These are phyloP conservation scores for Alternaria sp. DNA, from an alignment of 2,329 filamentous ascomycete genomes.

Conservation along the genomic window DNA sequence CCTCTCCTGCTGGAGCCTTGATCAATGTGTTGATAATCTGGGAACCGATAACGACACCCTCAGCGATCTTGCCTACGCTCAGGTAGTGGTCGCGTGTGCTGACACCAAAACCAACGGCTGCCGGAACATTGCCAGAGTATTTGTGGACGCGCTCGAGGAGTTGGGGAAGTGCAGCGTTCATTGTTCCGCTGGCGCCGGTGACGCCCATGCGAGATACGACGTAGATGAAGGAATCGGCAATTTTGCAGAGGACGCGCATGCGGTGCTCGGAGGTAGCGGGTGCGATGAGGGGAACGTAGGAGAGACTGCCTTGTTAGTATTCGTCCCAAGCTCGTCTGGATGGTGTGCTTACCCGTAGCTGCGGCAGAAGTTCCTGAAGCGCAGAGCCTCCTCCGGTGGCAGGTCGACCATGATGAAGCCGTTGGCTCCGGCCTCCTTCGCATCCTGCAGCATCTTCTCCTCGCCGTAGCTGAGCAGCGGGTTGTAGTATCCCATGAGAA, in stretches of 20 bases:
- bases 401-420: slow-evolving; percentile 97
- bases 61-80: slow-evolving; percentile 80
- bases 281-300: slow-evolving; percentile 96
- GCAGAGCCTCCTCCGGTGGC: slow-evolving; percentile 92
- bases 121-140: slow-evolving; percentile 88
- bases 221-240: slow-evolving; percentile 98
- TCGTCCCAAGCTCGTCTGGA: background rate
- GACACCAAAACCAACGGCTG: slow-evolving; percentile 93
- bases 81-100: slow-evolving; percentile 94
- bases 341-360: slow-evolving; percentile 68
- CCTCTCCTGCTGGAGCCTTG: slow-evolving; percentile 69
- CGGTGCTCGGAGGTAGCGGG: slow-evolving; percentile 89
- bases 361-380: slow-evolving; percentile 85
- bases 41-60: slow-evolving; percentile 95
- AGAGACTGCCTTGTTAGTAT: slow-evolving; percentile 64
- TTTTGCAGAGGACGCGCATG: slow-evolving; percentile 94
- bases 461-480: slow-evolving; percentile 93
- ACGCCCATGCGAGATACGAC: slow-evolving; percentile 97
- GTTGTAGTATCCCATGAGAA: slow-evolving; percentile 99
- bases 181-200: slow-evolving; percentile 82
- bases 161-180: slow-evolving; percentile 82
- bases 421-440: slow-evolving; percentile 83
- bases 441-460: slow-evolving; percentile 83
- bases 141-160: slow-evolving; percentile 86
- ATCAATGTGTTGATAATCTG: slow-evolving; percentile 87